phyloP scores from a whole-genome alignment of 2,329 filamentous ascomycete genomes.

The Ilyonectria sp. region DNA sequence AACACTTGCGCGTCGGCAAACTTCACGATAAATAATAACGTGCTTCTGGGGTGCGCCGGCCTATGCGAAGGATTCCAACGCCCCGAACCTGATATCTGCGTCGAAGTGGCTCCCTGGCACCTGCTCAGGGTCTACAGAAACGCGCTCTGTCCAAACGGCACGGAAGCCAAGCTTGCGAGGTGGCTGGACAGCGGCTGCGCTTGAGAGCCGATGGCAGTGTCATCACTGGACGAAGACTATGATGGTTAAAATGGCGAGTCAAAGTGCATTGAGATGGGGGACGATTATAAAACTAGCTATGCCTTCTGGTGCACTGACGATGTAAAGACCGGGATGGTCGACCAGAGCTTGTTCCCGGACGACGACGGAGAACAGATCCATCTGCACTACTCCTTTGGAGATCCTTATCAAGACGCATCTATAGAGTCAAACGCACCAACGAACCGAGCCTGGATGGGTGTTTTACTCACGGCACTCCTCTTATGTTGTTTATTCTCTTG shows the following conservation, averaged over 20 bases:
- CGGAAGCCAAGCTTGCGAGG: conserved; percentile 28
- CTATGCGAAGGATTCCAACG: conserved; percentile 27
- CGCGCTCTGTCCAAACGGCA: conserved; percentile 26
- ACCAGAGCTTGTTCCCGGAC: conserved; percentile 11
- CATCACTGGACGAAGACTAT: conserved; percentile 12
- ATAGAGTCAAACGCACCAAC: not conserved
- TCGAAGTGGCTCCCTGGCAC: conserved; percentile 24
- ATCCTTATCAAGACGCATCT: not conserved
- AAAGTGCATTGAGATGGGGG: conserved; percentile 27
- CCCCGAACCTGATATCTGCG: conserved; percentile 22
- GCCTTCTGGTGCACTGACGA: conserved; percentile 30
- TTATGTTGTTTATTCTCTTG: not conserved
- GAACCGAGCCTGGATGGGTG: not conserved
- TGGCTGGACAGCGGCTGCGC: conserved; percentile 7
- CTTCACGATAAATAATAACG: conserved; percentile 31
- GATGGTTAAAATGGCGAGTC: conserved; percentile 11
- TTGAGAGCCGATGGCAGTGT: conserved; percentile 9
- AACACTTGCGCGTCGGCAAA: conserved; percentile 29
- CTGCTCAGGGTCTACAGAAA: conserved; percentile 30
- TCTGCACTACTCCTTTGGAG: conserved; percentile 10
- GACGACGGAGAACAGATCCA: conserved; percentile 4
- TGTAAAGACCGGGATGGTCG: not conserved
- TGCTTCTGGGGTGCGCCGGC: conserved; percentile 16
- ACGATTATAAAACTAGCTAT: conserved; percentile 26
- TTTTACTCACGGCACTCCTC: not conserved